These are phyloP conservation scores for Mycena metata DNA, from an alignment of 768 basidiomycete genomes.

Conservation along the genomic window DNA sequence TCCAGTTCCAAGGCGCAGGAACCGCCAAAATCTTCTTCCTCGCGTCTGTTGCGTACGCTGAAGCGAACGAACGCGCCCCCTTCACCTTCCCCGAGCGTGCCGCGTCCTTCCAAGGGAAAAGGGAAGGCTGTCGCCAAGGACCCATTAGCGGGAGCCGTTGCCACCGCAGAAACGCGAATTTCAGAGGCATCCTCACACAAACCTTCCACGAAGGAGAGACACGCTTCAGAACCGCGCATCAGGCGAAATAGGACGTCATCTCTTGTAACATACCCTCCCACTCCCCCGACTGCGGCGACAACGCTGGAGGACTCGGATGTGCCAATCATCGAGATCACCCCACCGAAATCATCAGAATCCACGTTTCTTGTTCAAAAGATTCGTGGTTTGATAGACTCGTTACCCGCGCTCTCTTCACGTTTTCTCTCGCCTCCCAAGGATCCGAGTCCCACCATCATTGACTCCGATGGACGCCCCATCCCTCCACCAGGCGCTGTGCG, in stretches of 20 bases:
- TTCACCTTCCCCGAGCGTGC: not conserved
- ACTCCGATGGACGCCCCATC: slow-evolving; percentile 33
- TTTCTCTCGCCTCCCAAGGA: slow-evolving; percentile 24
- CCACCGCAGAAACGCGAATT: not conserved
- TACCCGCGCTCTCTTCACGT: slow-evolving; percentile 30
- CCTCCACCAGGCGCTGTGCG: slow-evolving; percentile 34
- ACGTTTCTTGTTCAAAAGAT: slow-evolving; percentile 32
- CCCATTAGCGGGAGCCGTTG: not conserved
- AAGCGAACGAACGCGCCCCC: not conserved
- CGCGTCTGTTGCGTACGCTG: slow-evolving; percentile 1
- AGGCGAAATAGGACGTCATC: not conserved
- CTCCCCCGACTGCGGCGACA: not conserved
- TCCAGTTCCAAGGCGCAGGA: slow-evolving; percentile 6
- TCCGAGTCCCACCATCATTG: not conserved
- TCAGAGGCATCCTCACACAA: slow-evolving; percentile 3
- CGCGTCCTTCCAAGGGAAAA: slow-evolving; percentile 6
- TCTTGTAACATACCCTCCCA: not conserved
- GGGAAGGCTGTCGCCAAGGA: not conserved
- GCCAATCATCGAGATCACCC: not conserved
- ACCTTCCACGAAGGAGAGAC: not conserved
- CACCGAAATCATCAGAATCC: slow-evolving; percentile 1
- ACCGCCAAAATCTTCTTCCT: not conserved
- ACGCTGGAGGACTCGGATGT: not conserved
- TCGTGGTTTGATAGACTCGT: slow-evolving; percentile 24
- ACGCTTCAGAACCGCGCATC: not conserved